Evolutionary conservation across 768 basidiomycete genomes (phyloP), one percentile per base, ranked within the genome.

Genomic region (Serendipita sp.): DNA sequence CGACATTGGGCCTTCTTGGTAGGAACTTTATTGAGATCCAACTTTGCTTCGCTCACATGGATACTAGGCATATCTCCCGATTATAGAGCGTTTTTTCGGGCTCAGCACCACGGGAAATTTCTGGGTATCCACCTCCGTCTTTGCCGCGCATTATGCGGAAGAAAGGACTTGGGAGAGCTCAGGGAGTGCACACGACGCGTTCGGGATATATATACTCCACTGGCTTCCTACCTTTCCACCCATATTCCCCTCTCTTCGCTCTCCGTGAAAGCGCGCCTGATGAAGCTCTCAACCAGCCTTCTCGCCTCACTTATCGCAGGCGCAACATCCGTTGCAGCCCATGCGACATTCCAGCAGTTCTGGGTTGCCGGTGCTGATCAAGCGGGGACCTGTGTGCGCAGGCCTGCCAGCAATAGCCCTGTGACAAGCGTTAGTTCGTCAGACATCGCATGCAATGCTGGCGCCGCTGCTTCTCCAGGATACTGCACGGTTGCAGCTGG

Each of bases 311-410:
- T 33, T 24, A 2, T 58, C 30, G 53, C 31, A n/a, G 53, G 24
- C 30, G 53, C 53, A 11, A 28, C 73, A 1, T 72, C 73, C 51
- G 78, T 68, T n/a, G 72, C 75, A 28, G 78, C 79, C 3, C 79
- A 80, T 67, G 76, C 79, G 31, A 80, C 79, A 2, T 81, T 78
- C 73, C 79, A 81, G 68, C 72, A 80, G 64, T 66, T 81, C 60
- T 81, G 80, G 79, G 73, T 79, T 58, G 78, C 78, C 60, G 74
- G 73, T 61, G 75, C 78, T 30, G 79, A 80, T 66, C 74, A 76
- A 64, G 78, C 77, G 51, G 71, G 68, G 31, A 74, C 75, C 58
- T 81, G 79, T 67, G 77, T 75, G 30, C 77, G 80, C 31, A 63
- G 71, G 20, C 78, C 78, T 2, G 66, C 66, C 20, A 77, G 73